Percentiles rank a stretch among this genome's conserved stretches.
phyloP scores from a whole-genome alignment of 345 rosid genomes.

The Nephelium lappaceum region DNA sequence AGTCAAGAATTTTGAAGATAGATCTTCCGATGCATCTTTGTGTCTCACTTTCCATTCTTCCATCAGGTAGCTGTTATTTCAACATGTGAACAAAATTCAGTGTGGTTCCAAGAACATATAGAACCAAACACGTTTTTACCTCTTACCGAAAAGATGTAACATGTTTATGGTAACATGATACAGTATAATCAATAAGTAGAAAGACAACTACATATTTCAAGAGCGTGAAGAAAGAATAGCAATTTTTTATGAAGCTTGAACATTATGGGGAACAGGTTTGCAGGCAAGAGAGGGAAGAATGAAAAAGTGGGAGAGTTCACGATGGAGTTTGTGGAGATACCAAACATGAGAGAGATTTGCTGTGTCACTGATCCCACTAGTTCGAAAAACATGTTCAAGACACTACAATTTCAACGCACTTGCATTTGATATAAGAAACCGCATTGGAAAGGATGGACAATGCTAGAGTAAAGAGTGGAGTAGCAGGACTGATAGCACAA shows the following conservation, averaged over 20 bases:
- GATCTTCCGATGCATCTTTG: conserved; percentile 63
- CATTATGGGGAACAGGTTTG: neutral
- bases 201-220: neutral
- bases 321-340: conserved; percentile 69
- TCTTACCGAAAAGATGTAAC: neutral
- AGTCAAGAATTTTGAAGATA: conserved; percentile 73
- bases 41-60: conserved; percentile 97
- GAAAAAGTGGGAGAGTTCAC: conserved; percentile 70
- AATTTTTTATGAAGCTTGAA: neutral
- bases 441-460: neutral
- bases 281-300: conserved; percentile 56
- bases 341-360: conserved; percentile 70
- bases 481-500: neutral
- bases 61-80: conserved; percentile 68
- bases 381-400: conserved; percentile 49
- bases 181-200: neutral
- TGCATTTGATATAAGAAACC: conserved; percentile 19
- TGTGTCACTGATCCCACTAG: conserved; percentile 59
- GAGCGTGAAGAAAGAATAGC: neutral
- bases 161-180: neutral
- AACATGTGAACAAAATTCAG: conserved; percentile 24
- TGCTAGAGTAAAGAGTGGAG: neutral
- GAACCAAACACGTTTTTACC: neutral
- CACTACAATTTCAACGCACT: conserved; percentile 51
- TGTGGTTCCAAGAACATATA: conserved; percentile 8